phyloP scores from a whole-genome alignment of 495 filamentous ascomycete genomes.

The Tuber borchii region DNA sequence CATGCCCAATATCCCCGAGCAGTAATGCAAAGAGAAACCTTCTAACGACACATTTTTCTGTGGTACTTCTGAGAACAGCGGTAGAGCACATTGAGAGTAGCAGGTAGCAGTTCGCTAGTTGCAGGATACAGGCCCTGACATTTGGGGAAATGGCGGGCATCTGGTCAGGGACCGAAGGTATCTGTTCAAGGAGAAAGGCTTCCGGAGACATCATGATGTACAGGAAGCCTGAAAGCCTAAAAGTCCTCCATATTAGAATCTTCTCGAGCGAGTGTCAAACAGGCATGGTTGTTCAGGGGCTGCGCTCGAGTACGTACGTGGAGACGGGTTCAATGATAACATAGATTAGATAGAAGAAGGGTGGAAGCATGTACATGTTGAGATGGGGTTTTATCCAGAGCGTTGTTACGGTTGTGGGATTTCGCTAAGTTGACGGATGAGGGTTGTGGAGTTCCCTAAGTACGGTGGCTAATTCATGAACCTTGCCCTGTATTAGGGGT shows the following conservation, averaged over 20 bases:
- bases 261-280: neutral
- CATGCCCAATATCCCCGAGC: constrained; percentile 24
- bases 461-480: neutral
- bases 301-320: constrained; percentile 17
- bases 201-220: constrained; percentile 19
- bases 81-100: constrained; percentile 22
- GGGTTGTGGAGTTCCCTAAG: neutral
- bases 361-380: constrained; percentile 23
- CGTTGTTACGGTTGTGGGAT: neutral
- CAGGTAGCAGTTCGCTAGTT: constrained; percentile 30
- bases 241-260: neutral
- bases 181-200: constrained; percentile 23
- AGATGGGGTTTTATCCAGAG: neutral
- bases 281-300: neutral
- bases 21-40: constrained; percentile 20
- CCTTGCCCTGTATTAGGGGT: neutral
- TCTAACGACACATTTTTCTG: constrained; percentile 20
- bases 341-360: constrained; percentile 22
- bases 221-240: constrained; percentile 25
- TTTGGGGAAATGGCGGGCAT: constrained; percentile 14
- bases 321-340: constrained; percentile 24
- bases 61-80: constrained; percentile 25
- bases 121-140: constrained; percentile 17
- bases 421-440: neutral
- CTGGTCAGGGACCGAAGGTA: constrained; percentile 8